Evolutionary conservation across 139 green algal genomes (phyloP).

Genomic region (Auxenochlorella protothecoides): DNA sequence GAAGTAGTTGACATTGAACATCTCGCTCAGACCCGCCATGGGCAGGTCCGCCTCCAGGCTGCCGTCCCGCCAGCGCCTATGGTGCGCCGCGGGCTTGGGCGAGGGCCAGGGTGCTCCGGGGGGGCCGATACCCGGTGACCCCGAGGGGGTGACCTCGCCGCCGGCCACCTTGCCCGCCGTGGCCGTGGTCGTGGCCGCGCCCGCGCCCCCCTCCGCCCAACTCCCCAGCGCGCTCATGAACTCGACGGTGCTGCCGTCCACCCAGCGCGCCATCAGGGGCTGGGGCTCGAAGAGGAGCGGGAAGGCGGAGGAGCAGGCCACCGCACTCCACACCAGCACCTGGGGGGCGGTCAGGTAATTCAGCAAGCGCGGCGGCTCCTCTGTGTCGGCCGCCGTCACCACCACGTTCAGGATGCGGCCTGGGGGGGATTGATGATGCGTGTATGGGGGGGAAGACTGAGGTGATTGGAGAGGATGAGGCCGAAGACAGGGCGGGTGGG

Average conservation of each 20-base stretch:
- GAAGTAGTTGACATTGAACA: constrained; percentile 90
- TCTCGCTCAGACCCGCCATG: constrained; percentile 63
- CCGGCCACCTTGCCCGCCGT: no score
- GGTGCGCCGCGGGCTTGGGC: constrained; percentile 11
- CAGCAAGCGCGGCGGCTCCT: constrained; percentile 81
- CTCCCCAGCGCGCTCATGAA: not conserved
- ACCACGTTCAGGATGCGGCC: constrained; percentile 88
- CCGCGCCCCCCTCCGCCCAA: no score
- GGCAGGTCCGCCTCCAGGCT: constrained; percentile 71
- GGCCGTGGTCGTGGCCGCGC: not conserved
- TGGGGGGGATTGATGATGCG: constrained; percentile 4
- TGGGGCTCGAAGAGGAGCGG: constrained; percentile 77
- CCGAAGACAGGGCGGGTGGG: no score
- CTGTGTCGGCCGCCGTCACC: constrained; percentile 72
- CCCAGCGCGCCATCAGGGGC: constrained; percentile 47
- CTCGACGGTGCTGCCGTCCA: constrained; percentile 9
- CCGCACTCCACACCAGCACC: constrained; percentile 78
- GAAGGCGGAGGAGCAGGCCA: constrained; percentile 80
- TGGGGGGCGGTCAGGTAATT: constrained; percentile 89
- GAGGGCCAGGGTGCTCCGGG: not conserved
- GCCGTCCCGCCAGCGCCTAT: constrained; percentile 63
- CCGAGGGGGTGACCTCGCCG: no score
- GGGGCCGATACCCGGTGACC: no score
- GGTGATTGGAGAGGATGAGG: no score
- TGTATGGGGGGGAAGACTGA: no score